Base-by-base conservation (phyloP, 1,284 basidiomycete species). In the Somion occarium region DNA sequence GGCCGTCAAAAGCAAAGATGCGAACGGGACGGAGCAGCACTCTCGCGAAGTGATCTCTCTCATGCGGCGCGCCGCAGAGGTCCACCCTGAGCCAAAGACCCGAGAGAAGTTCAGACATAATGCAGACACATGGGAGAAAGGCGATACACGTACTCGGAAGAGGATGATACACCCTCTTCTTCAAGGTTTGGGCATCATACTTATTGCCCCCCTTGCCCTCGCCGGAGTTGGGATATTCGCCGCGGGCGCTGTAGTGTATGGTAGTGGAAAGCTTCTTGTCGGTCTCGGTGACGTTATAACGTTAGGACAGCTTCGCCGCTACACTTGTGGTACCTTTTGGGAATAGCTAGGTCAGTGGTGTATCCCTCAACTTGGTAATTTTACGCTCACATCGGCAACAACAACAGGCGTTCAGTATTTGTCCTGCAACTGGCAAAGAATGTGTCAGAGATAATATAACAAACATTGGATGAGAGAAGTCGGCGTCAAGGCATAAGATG, bases 221-320 rank as follows among this genome's bases (percentile, higher is more conserved):
- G 47, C 47, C 11, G 47, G 37, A 7, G 47, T 13, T 15, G 11
- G 3, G n/a, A 13, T 48, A n/a, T 30, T 41, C 13, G 47, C 47
- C 18, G 30, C 37, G 4, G 47, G 47, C 9, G n/a, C 47, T 7
- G n/a, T 48, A 5, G 20, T 48, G 24, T 48, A 48, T 37, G 47
- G 47, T 5, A 39, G 30, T 13, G 47, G 47, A 25, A 23, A 48
- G 47, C 20, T 48, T 3, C 9, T 48, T 23, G 37, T 48, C 4
- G 47, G 47, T 12, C 15, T 48, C 9, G 47, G 47, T 3, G 47
- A 48, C 19, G 18, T 39, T 13, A 4, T 48, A 18, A 48, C 37
- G n/a, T 30, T 20, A 5, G 47, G 47, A 15, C 47, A 30, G 19
- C 15, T 48, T 15, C 30, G 30, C 30, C 30, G 15, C 15, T 34